Evolutionary conservation across 805 yeast species (phyloP).

Genomic region (Metschnikowia picachoensis): DNA sequence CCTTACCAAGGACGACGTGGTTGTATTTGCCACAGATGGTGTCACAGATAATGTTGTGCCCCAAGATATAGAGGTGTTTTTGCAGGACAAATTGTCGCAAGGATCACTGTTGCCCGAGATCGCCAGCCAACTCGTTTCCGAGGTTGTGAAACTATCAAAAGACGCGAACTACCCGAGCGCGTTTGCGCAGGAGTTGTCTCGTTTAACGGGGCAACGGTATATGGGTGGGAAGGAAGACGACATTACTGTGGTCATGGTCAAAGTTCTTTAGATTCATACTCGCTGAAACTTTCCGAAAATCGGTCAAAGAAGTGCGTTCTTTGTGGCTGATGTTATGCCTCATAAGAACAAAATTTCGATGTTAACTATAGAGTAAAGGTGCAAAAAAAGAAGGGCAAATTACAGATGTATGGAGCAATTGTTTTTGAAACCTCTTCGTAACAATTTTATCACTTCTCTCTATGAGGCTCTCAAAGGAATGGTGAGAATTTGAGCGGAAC

Average conservation of each 20-base stretch:
- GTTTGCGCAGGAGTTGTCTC: conserved; percentile 73
- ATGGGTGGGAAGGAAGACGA: conserved; percentile 96
- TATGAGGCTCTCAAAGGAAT: too few species aligned
- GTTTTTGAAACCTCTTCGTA: too few species aligned
- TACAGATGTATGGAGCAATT: too few species aligned
- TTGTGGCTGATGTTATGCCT: not conserved
- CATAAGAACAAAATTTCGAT: too few species aligned
- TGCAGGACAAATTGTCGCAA: conserved; percentile 49
- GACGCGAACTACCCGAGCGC: conserved; percentile 78
- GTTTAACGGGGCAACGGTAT: conserved; percentile 62
- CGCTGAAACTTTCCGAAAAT: not conserved
- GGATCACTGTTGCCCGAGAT: conserved; percentile 37
- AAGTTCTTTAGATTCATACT: conserved; percentile 33
- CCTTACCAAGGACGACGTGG: conserved; percentile 66
- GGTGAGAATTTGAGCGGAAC: too few species aligned
- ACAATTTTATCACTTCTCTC: too few species aligned
- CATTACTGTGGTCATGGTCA: conserved; percentile 75
- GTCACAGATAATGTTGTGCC: conserved; percentile 79
- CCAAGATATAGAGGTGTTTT: conserved; percentile 65
- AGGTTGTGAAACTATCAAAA: conserved; percentile 65
- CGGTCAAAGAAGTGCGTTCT: not conserved
- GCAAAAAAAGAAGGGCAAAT: too few species aligned
- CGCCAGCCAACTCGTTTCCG: conserved; percentile 54
- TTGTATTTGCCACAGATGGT: conserved; percentile 91
- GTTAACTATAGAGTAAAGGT: too few species aligned